Percentiles rank a stretch among this genome's conserved stretches.
phyloP scores from a whole-genome alignment of 1,139 yeast genomes.

The Saccharomyces hybrid region DNA sequence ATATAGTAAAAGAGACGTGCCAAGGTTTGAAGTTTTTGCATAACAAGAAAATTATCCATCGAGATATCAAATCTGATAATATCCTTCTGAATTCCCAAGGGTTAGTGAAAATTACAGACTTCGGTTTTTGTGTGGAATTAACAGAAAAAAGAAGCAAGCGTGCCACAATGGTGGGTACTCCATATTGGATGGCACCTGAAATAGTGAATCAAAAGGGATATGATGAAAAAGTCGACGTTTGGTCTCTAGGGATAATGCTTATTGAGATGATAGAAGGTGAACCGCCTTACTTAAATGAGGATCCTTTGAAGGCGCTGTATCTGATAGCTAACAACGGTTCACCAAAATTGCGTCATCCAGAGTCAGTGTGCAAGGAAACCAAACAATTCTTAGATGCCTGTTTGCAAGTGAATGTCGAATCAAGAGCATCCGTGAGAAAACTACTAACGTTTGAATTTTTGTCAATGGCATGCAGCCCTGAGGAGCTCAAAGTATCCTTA shows the following conservation, averaged over 20 bases:
- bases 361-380: conserved; percentile 59
- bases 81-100: conserved; percentile 78
- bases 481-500: conserved; percentile 60
- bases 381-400: conserved; percentile 84
- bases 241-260: conserved; percentile 96
- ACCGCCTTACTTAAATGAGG: conserved; percentile 93
- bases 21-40: conserved; percentile 87
- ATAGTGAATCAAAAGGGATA: conserved; percentile 92
- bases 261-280: conserved; percentile 97
- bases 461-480: conserved; percentile 55
- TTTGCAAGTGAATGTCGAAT: conserved; percentile 84
- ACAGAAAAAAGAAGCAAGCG: conserved; percentile 86
- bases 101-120: conserved; percentile 87
- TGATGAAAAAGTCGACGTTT: conserved; percentile 90
- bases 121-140: conserved; percentile 92
- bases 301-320: conserved; percentile 78
- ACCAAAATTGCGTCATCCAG: conserved; percentile 85
- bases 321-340: conserved; percentile 93
- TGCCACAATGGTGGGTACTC: conserved; percentile 97
- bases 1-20: conserved; percentile 81
- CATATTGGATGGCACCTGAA: conserved; percentile 99
- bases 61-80: conserved; percentile 91
- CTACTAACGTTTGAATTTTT: conserved; percentile 72
- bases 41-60: conserved; percentile 79
- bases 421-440: conserved; percentile 82